phyloP scores from a whole-genome alignment of 192 early-diverging fungal genomes.

The Podochytrium sp. region DNA sequence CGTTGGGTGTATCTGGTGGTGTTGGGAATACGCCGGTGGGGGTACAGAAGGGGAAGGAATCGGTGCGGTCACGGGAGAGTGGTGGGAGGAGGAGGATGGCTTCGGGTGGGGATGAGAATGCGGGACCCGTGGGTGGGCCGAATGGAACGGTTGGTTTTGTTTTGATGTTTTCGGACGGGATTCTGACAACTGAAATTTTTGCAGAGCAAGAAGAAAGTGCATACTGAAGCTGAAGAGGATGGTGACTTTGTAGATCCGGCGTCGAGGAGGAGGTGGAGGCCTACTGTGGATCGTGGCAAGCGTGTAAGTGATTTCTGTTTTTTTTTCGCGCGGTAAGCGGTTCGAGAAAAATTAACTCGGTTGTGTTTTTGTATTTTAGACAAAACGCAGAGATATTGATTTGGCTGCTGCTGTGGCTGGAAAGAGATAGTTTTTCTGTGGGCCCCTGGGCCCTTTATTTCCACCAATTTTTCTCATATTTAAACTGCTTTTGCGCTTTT shows the following conservation, averaged over 20 bases:
- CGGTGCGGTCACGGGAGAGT: background rate
- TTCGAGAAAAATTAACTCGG: background rate
- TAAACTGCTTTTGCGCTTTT: too few relatives aligned
- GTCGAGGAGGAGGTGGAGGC: background rate
- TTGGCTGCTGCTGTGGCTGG: slow-evolving; percentile 8
- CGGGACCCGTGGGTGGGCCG: background rate
- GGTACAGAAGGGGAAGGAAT: background rate
- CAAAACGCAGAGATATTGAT: slow-evolving; percentile 4
- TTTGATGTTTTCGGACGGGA: background rate
- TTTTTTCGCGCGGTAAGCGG: too few relatives aligned
- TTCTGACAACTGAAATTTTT: background rate
- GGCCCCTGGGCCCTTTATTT: too few relatives aligned
- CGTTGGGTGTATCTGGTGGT: too few relatives aligned
- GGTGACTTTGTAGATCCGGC: background rate
- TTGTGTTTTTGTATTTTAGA: background rate
- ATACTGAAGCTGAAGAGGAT: background rate
- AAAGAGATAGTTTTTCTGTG: too few relatives aligned
- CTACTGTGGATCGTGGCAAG: background rate
- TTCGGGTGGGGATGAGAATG: background rate
- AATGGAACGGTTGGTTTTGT: background rate
- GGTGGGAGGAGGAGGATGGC: background rate
- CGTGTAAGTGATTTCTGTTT: too few relatives aligned
- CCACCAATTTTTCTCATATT: too few relatives aligned
- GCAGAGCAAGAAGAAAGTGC: background rate
- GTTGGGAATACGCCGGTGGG: too few relatives aligned